Evolutionary conservation across 2,329 filamentous ascomycete species (phyloP).

Genomic region (Colletotrichum coccodes): DNA sequence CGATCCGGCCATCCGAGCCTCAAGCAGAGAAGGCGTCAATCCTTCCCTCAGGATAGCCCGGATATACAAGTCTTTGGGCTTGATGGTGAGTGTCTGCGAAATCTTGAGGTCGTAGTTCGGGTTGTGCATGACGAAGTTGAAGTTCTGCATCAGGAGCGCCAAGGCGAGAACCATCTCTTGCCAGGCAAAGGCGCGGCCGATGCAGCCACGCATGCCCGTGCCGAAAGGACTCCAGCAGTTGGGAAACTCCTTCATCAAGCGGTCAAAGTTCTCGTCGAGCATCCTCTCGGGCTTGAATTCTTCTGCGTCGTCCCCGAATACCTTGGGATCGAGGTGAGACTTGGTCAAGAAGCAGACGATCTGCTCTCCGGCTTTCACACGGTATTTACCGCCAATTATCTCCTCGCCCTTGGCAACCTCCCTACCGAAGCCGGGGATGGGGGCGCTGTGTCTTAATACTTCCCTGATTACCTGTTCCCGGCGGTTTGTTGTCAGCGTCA

Average conservation of each 20-base stretch:
- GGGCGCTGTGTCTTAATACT: constrained; percentile 44
- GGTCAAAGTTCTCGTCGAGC: constrained; percentile 61
- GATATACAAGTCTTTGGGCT: constrained; percentile 70
- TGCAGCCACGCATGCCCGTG: constrained; percentile 61
- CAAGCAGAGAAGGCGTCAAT: constrained; percentile 51
- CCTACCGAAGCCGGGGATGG: constrained; percentile 38
- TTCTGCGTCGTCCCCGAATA: constrained; percentile 66
- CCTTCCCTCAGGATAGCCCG: constrained; percentile 61
- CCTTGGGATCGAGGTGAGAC: constrained; percentile 63
- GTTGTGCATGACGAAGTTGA: constrained; percentile 71
- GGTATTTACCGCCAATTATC: constrained; percentile 64
- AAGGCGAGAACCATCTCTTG: constrained; percentile 58
- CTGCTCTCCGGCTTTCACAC: constrained; percentile 54
- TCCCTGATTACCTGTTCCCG: constrained; percentile 66
- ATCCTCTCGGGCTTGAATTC: constrained; percentile 71
- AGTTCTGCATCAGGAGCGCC: constrained; percentile 72
- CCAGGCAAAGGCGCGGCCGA: constrained; percentile 64
- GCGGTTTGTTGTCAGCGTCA: neutral
- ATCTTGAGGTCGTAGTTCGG: constrained; percentile 63
- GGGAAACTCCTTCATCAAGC: constrained; percentile 43
- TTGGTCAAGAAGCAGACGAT: constrained; percentile 56
- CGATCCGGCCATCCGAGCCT: constrained; percentile 53
- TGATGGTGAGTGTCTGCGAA: constrained; percentile 67
- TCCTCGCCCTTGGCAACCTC: constrained; percentile 51
- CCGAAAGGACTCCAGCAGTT: constrained; percentile 64